Percentiles rank a stretch among this genome's conserved stretches.
phyloP scores from a whole-genome alignment of 2,329 filamentous ascomycete genomes.

The Dryadomyces quercivorus region DNA sequence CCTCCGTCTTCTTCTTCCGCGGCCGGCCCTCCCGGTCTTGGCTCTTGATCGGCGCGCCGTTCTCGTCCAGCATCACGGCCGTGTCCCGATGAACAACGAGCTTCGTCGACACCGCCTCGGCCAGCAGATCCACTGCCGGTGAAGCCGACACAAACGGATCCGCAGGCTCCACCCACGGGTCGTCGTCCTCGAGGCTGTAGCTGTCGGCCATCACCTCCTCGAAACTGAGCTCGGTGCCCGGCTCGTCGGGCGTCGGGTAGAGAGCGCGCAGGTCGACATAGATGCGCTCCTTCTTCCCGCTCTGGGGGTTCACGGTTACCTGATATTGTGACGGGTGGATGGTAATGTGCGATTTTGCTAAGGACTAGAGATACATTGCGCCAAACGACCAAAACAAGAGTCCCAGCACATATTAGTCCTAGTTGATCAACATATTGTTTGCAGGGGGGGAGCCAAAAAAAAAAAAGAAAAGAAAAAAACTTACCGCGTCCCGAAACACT shows the following conservation, averaged over 20 bases:
- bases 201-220: slow-evolving; percentile 78
- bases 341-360: slow-evolving; percentile 47
- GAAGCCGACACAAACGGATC: background rate
- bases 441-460: slow-evolving; percentile 11
- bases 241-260: slow-evolving; percentile 64
- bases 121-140: background rate
- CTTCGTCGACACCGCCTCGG: slow-evolving; percentile 22
- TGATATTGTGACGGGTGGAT: slow-evolving; percentile 62
- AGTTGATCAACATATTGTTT: slow-evolving; percentile 67
- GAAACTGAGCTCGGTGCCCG: slow-evolving; percentile 70
- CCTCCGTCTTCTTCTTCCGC: slow-evolving; percentile 69
- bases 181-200: slow-evolving; percentile 51
- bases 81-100: slow-evolving; percentile 32
- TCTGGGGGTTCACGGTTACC: slow-evolving; percentile 70
- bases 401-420: slow-evolving; percentile 73
- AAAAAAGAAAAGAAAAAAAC: slow-evolving; percentile 22
- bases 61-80: slow-evolving; percentile 39
- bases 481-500: slow-evolving; percentile 94
- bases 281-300: slow-evolving; percentile 72
- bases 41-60: slow-evolving; percentile 31
- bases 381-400: slow-evolving; percentile 28
- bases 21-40: slow-evolving; percentile 19
- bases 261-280: slow-evolving; percentile 77
- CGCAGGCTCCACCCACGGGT: background rate
- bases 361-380: slow-evolving; percentile 38